Percentiles rank a stretch among this genome's conserved stretches.
Evolutionary conservation across 768 basidiomycete genomes (phyloP).

Genomic region (Tephrocybe rancida): DNA sequence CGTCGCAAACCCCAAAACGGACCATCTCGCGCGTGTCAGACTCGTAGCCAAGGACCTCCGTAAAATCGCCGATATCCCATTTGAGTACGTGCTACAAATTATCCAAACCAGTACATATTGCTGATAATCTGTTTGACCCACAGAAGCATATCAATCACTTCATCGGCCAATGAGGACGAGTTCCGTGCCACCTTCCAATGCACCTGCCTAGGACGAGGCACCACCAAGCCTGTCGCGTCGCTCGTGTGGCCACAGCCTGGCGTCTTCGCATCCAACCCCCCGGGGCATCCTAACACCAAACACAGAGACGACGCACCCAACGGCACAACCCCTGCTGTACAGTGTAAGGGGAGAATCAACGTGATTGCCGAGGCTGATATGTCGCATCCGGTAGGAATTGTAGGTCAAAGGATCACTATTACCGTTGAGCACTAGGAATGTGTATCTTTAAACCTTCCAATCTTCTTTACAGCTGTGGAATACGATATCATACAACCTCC

Average conservation of each 20-base stretch:
- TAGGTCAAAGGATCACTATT: conserved; percentile 29
- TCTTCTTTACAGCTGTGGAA: too few relatives aligned
- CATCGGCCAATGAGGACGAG: background rate
- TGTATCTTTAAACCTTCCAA: background rate
- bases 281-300: background rate
- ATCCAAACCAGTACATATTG: background rate
- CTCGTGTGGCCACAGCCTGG: background rate
- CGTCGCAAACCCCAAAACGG: conserved; percentile 23
- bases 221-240: background rate
- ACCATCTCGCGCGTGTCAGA: conserved; percentile 22
- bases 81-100: conserved; percentile 25
- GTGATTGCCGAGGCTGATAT: conserved; percentile 24
- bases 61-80: conserved; percentile 28
- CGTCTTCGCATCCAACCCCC: background rate
- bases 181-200: conserved; percentile 1
- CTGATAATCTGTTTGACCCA: background rate
- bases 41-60: conserved; percentile 29
- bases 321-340: background rate
- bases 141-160: background rate
- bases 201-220: background rate
- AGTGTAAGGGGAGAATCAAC: conserved; percentile 26
- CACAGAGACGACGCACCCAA: background rate
- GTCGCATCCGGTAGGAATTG: conserved; percentile 27
- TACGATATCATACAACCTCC: too few relatives aligned
- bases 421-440: conserved; percentile 19